Percentiles rank a stretch among this genome's conserved stretches.
Evolutionary conservation across 108 stramenopile genomes (phyloP).

Genomic region (Thalassiosira profunda): DNA sequence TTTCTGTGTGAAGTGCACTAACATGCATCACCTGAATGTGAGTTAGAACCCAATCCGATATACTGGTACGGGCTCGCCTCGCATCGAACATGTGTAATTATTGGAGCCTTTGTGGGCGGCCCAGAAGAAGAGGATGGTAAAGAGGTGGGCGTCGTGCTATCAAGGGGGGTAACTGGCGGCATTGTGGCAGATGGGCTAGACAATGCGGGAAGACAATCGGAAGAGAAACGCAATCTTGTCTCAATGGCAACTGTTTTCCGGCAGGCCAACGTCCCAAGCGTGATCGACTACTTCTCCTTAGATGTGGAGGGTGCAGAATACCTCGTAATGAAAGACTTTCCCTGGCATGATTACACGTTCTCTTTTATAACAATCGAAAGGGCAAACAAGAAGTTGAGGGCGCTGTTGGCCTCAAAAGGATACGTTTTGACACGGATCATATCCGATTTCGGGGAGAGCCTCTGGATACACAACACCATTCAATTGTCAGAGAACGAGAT

Average conservation of each 20-base stretch:
- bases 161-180: conserved; percentile 41
- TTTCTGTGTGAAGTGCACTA: no score
- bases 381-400: conserved; percentile 34
- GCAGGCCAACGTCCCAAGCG: conserved; percentile 39
- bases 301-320: conserved; percentile 79
- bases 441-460: conserved; percentile 25
- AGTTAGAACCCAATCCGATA: conserved; percentile 56
- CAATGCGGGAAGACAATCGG: conserved; percentile 15
- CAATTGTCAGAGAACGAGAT: no score
- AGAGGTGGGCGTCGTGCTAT: conserved; percentile 4
- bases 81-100: conserved; percentile 28
- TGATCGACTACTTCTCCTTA: conserved; percentile 67
- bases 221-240: conserved; percentile 39
- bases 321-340: conserved; percentile 62
- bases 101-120: conserved; percentile 33
- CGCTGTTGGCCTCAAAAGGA: conserved; percentile 22
- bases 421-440: conserved; percentile 10
- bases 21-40: no score
- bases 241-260: conserved; percentile 51
- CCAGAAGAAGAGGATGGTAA: background rate
- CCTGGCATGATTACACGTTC: conserved; percentile 53
- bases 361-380: conserved; percentile 62
- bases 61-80: conserved; percentile 58
- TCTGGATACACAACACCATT: conserved; percentile 17
- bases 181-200: conserved; percentile 65